phyloP scores from a whole-genome alignment of 164 flowering plant species.

The Santalum album region DNA sequence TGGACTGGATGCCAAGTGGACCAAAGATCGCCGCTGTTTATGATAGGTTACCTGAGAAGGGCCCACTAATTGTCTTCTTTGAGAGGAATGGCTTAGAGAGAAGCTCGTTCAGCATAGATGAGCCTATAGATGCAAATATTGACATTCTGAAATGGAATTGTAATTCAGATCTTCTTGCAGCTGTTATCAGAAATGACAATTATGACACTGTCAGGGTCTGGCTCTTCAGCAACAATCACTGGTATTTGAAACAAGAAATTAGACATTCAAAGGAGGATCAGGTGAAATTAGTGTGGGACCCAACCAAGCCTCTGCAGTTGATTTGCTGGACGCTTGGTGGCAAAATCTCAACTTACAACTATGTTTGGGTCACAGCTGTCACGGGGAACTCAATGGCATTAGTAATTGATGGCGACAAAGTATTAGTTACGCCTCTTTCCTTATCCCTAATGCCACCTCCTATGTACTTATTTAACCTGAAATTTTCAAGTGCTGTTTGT shows the following conservation, averaged over 20 bases:
- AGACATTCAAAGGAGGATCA: slow-evolving; percentile 50
- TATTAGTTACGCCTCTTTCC: slow-evolving; percentile 68
- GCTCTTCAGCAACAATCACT: slow-evolving; percentile 85
- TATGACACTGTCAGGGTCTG: slow-evolving; percentile 72
- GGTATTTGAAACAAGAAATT: slow-evolving; percentile 88
- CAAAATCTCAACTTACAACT: slow-evolving; percentile 41
- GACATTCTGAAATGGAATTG: slow-evolving; percentile 80
- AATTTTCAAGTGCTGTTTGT: slow-evolving; percentile 50
- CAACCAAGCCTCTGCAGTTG: slow-evolving; percentile 55
- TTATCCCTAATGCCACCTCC: slow-evolving; percentile 85
- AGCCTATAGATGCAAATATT: slow-evolving; percentile 37
- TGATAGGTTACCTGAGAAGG: slow-evolving; percentile 44
- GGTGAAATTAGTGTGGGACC: slow-evolving; percentile 77
- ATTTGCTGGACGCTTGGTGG: slow-evolving; percentile 80
- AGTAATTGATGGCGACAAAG: slow-evolving; percentile 63
- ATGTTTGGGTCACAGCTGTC: slow-evolving; percentile 76
- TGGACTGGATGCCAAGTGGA: slow-evolving; percentile 98
- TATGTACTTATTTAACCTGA: slow-evolving; percentile 57
- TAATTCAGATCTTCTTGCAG: slow-evolving; percentile 80
- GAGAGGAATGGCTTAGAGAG: slow-evolving; percentile 94
- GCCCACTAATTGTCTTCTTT: slow-evolving; percentile 60
- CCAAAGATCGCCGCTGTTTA: slow-evolving; percentile 75
- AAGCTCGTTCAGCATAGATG: slow-evolving; percentile 59
- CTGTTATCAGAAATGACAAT: slow-evolving; percentile 50
- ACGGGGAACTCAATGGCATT: slow-evolving; percentile 73